A percentile compares a stretch with the other conserved stretches of the same genome.
Evolutionary conservation across 2,329 filamentous ascomycete genomes (phyloP).

Genomic region (Aureobasidium lini): DNA sequence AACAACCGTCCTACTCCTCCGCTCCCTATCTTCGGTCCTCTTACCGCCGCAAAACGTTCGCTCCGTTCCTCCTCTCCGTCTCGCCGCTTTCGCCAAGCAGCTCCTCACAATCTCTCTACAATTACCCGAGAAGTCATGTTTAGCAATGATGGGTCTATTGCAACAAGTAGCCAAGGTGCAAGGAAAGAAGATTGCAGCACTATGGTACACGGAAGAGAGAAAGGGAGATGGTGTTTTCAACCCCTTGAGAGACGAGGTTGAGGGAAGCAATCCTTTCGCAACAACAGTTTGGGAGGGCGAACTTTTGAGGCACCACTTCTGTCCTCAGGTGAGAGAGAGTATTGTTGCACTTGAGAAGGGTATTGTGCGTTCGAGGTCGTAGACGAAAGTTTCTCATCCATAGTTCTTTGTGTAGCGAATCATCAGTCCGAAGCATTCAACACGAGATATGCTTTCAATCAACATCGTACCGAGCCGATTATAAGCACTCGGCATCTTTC

Average conservation of each 20-base stretch:
- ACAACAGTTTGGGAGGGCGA: slow-evolving; percentile 92
- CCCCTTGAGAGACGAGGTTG: slow-evolving; percentile 62
- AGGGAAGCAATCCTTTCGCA: slow-evolving; percentile 84
- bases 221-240: slow-evolving; percentile 77
- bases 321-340: slow-evolving; percentile 71
- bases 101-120: slow-evolving; percentile 76
- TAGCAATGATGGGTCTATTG: slow-evolving; percentile 71
- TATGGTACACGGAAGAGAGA: slow-evolving; percentile 93
- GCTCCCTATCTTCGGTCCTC: slow-evolving; percentile 74
- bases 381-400: not conserved
- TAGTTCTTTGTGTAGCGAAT: not conserved
- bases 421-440: not conserved
- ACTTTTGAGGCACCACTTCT: slow-evolving; percentile 75
- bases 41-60: slow-evolving; percentile 67
- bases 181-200: slow-evolving; percentile 68
- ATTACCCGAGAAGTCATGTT: slow-evolving; percentile 78
- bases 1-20: slow-evolving; percentile 83
- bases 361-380: not conserved
- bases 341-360: slow-evolving; percentile 14
- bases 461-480: too few species aligned
- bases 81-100: slow-evolving; percentile 92
- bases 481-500: too few species aligned
- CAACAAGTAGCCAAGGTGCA: slow-evolving; percentile 74
- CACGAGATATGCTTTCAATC: not conserved
- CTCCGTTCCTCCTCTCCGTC: slow-evolving; percentile 68